A percentile compares a stretch with the other conserved stretches of the same genome.
phyloP scores from a whole-genome alignment of 1,284 basidiomycete species.

The Boletus sp. region DNA sequence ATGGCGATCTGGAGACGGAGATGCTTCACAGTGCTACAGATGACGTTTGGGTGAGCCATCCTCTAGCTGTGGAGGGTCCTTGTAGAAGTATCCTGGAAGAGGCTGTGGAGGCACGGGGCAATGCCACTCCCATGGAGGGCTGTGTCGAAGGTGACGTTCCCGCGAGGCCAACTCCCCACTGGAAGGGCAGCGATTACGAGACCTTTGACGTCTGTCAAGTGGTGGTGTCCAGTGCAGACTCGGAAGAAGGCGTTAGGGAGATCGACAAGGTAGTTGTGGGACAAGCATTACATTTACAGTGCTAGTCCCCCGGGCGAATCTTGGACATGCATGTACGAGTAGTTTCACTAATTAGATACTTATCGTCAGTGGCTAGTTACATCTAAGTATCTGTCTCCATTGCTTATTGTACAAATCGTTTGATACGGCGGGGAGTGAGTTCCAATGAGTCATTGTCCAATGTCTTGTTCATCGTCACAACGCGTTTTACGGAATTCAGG shows the following conservation, averaged over 20 bases:
- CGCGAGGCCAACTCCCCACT: background rate
- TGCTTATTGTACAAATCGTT: too few relatives aligned
- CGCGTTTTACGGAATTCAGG: too few relatives aligned
- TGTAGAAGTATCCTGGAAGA: slow-evolving; percentile 4
- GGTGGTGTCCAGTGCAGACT: background rate
- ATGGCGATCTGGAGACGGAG: slow-evolving; percentile 31
- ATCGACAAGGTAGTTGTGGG: slow-evolving; percentile 5
- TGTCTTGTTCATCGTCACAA: too few relatives aligned
- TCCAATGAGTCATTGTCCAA: too few relatives aligned
- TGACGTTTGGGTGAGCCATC: slow-evolving; percentile 19
- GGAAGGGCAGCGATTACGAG: slow-evolving; percentile 23
- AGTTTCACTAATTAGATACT: background rate
- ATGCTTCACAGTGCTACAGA: slow-evolving; percentile 34
- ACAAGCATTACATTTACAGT: slow-evolving; percentile 4
- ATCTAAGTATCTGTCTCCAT: too few relatives aligned
- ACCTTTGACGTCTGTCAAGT: slow-evolving; percentile 5
- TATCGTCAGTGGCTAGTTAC: background rate
- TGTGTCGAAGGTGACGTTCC: slow-evolving; percentile 11
- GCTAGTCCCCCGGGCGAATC: background rate
- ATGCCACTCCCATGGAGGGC: slow-evolving; percentile 13
- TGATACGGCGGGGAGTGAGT: too few relatives aligned
- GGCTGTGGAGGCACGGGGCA: slow-evolving; percentile 1
- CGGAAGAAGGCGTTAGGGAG: background rate
- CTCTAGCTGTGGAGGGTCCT: slow-evolving; percentile 18
- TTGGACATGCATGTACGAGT: background rate